Base-by-base conservation (phyloP, 2,329 filamentous ascomycete genomes). In the Aureobasidium sp. region DNA sequence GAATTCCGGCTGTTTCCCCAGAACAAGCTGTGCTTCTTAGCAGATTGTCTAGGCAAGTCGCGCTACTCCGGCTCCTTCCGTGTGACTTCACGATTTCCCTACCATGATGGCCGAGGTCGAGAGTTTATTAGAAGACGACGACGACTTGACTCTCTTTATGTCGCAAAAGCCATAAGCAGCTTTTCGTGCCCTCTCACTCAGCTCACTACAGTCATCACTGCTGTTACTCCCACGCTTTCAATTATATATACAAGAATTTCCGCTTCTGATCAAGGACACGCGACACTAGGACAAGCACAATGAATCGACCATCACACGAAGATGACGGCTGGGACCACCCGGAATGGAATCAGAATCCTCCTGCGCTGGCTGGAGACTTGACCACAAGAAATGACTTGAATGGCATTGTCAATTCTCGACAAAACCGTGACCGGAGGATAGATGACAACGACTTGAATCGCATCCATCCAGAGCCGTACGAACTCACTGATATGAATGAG, bases 231-330 rank as follows among this genome's bases (percentile, higher is more conserved):
- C 11, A 10, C 10, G 34, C 21, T 48, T 14, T 8, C 7, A 13
- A 25, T 21, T 30, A 21, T 42, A 58, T 30, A 58, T 48, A 29
- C n/a, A 16, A 41, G 16, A 16, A 32, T 36, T 41, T 48, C 30
- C 42, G n/a, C 14, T 30, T 37, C 34, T 16, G 29, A 59, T 36
- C 25, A 59, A 59, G 45, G 29, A 50, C 57, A 59, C 57, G 57
- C 57, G 57, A 59, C 57, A 59, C 45, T 14, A 11, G 25, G 16
- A 32, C 32, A 42, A 42, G 5, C 45, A 59, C 57, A 59, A 88
- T 88, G 85, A 87, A 87, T 68, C 86, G 84, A 70, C 84, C 85
- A 62, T 86, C 84, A 6, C 77, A 83, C 66, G 83, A 79, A 36
- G 84, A 88, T 63, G 74, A 75, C 11, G 78, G 83, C 61, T 76